phyloP scores from a whole-genome alignment of 2,329 filamentous ascomycete species.

The Thelonectria olida region DNA sequence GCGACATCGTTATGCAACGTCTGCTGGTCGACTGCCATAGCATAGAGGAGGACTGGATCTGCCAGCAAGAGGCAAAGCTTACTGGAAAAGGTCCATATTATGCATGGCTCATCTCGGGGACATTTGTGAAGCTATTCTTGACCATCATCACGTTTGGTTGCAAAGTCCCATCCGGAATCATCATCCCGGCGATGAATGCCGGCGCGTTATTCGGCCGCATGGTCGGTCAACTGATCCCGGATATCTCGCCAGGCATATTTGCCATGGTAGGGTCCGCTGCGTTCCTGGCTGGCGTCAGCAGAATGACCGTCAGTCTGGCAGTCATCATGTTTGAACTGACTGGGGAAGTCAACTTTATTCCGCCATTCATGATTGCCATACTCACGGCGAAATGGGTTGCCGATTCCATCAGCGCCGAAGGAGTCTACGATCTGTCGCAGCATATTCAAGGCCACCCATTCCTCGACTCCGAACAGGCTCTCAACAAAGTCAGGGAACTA shows the following conservation, averaged over 20 bases:
- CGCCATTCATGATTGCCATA: slow-evolving; percentile 23
- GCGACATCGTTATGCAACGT: slow-evolving; percentile 28
- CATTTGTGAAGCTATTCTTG: slow-evolving; percentile 21
- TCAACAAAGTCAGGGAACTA: background rate
- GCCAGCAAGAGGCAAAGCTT: slow-evolving; percentile 20
- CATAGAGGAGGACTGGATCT: slow-evolving; percentile 21
- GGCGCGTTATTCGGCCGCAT: slow-evolving; percentile 26
- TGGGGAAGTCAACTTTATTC: slow-evolving; percentile 29
- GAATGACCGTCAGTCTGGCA: slow-evolving; percentile 30
- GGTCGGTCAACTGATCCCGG: slow-evolving; percentile 13
- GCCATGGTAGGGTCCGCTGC: slow-evolving; percentile 30
- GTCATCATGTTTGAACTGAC: slow-evolving; percentile 31
- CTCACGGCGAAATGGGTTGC: slow-evolving; percentile 29
- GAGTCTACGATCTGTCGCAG: slow-evolving; percentile 30
- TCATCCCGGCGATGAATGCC: slow-evolving; percentile 25
- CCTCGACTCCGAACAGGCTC: slow-evolving; percentile 17
- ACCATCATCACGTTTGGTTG: slow-evolving; percentile 30
- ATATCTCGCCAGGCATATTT: slow-evolving; percentile 28
- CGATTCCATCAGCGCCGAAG: slow-evolving; percentile 25
- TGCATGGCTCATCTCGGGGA: slow-evolving; percentile 22
- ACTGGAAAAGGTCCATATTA: slow-evolving; percentile 20
- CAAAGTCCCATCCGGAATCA: slow-evolving; percentile 29
- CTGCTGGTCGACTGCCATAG: slow-evolving; percentile 24
- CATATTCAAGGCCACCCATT: slow-evolving; percentile 27
- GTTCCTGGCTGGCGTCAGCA: slow-evolving; percentile 26